Percentiles rank a stretch among this genome's conserved stretches.
These are phyloP conservation scores for Bremia lactucae DNA, from an alignment of 352 stramenopile species.

Conservation along the genomic window DNA sequence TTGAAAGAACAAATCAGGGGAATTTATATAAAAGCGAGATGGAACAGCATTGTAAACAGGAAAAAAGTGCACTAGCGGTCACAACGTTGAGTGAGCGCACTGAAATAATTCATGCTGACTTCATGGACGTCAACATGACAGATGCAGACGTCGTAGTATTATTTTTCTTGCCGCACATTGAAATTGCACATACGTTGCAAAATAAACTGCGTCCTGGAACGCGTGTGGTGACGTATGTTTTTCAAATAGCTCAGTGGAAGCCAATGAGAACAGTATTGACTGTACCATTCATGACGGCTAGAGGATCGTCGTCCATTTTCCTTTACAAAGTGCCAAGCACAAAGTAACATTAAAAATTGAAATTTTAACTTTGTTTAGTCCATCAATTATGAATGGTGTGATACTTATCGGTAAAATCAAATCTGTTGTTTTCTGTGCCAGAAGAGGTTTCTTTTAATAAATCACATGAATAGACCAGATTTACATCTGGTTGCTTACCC, in stretches of 20 bases:
- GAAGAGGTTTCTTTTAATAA: too few relatives aligned
- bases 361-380: too few relatives aligned
- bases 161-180: slow-evolving; percentile 53
- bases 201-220: slow-evolving; percentile 29
- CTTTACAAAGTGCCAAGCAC: slow-evolving; percentile 29
- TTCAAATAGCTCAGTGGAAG: slow-evolving; percentile 46
- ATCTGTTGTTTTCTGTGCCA: too few relatives aligned
- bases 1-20: slow-evolving; percentile 2
- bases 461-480: too few relatives aligned
- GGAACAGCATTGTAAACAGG: background rate
- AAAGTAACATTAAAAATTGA: background rate
- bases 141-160: slow-evolving; percentile 41
- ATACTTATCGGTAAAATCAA: too few relatives aligned
- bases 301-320: slow-evolving; percentile 35
- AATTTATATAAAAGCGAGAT: too few relatives aligned
- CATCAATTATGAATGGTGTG: too few relatives aligned
- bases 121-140: slow-evolving; percentile 32
- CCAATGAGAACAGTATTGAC: slow-evolving; percentile 27
- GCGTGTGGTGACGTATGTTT: slow-evolving; percentile 58
- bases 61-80: background rate
- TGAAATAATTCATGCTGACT: slow-evolving; percentile 41
- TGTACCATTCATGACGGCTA: slow-evolving; percentile 53
- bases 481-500: too few relatives aligned
- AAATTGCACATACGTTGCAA: slow-evolving; percentile 27
- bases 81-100: slow-evolving; percentile 13